A percentile compares a stretch with the other conserved stretches of the same genome.
phyloP scores from a whole-genome alignment of 1,284 basidiomycete genomes.

The Rhodotorula sp. region DNA sequence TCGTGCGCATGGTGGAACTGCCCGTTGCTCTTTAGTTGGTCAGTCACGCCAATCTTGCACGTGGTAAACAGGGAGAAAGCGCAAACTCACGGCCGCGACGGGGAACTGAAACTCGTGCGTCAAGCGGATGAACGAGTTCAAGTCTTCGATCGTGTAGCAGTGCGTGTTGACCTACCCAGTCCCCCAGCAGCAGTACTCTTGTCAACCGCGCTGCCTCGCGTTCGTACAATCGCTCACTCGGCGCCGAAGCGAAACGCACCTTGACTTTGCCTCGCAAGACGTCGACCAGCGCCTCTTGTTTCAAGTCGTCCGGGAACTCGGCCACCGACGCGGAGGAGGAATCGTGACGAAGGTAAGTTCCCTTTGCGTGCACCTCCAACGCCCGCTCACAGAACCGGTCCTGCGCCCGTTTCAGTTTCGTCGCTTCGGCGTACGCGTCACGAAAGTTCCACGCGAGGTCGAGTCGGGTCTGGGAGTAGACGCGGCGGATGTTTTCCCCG shows the following conservation, averaged over 20 bases:
- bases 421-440: slow-evolving; percentile 66
- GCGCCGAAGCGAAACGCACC: too few species aligned
- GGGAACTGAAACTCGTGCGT: slow-evolving; percentile 77
- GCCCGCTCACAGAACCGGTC: slow-evolving; percentile 67
- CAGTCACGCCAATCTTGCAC: too few species aligned
- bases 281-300: slow-evolving; percentile 83
- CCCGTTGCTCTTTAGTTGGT: too few species aligned
- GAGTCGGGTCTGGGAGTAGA: slow-evolving; percentile 56
- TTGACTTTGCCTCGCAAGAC: slow-evolving; percentile 69
- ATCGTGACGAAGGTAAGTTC: slow-evolving; percentile 35
- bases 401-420: slow-evolving; percentile 68
- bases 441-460: slow-evolving; percentile 62
- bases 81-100: slow-evolving; percentile 40
- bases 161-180: slow-evolving; percentile 12
- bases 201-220: too few species aligned
- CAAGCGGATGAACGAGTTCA: slow-evolving; percentile 61
- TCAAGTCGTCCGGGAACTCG: slow-evolving; percentile 69
- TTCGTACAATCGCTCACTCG: too few species aligned
- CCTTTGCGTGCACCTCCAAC: slow-evolving; percentile 50
- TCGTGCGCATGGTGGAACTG: slow-evolving; percentile 16
- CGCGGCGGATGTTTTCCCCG: slow-evolving; percentile 52
- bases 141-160: slow-evolving; percentile 56
- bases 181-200: too few species aligned
- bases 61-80: too few species aligned
- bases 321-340: slow-evolving; percentile 42